These are phyloP conservation scores for Iris pallida DNA, from an alignment of 116 monocot species.

Conservation along the genomic window DNA sequence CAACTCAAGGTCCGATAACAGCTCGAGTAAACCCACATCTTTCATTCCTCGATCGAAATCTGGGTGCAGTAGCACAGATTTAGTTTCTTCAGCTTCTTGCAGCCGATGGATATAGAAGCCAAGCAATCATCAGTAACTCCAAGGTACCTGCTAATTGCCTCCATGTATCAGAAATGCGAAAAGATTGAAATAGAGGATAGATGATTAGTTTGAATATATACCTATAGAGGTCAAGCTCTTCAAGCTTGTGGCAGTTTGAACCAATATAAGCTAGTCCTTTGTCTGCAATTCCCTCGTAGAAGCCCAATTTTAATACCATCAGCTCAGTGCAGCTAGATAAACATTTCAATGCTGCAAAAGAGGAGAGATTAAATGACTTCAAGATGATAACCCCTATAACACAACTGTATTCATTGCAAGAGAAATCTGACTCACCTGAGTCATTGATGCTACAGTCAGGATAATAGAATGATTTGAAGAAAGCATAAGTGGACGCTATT, in stretches of 20 bases:
- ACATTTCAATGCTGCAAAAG: too few species aligned
- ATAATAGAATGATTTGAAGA: too few species aligned
- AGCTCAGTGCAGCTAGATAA: too few species aligned
- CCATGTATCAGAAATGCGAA: not conserved
- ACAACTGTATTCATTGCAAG: too few species aligned
- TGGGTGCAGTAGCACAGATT: constrained; percentile 75
- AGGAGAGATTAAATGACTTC: too few species aligned
- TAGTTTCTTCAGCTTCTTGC: constrained; percentile 64
- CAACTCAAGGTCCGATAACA: constrained; percentile 60
- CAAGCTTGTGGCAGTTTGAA: constrained; percentile 57
- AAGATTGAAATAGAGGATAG: not conserved
- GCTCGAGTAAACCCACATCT: constrained; percentile 44
- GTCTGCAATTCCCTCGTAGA: constrained; percentile 53
- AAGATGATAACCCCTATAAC: too few species aligned
- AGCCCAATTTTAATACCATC: constrained; percentile 82
- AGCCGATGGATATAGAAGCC: constrained; percentile 46
- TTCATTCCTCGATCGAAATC: constrained; percentile 70
- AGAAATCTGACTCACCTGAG: constrained; percentile 25
- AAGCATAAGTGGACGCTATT: too few species aligned
- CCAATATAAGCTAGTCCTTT: constrained; percentile 55
- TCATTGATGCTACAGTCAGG: constrained; percentile 43
- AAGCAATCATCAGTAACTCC: constrained; percentile 58
- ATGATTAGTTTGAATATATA: constrained; percentile 12
- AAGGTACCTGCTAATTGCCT: constrained; percentile 37
- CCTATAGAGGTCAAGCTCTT: constrained; percentile 83